A percentile compares a stretch with the other conserved stretches of the same genome.
These are phyloP conservation scores for Dipodascopsis tothii DNA, from an alignment of 805 yeast species.

Conservation along the genomic window DNA sequence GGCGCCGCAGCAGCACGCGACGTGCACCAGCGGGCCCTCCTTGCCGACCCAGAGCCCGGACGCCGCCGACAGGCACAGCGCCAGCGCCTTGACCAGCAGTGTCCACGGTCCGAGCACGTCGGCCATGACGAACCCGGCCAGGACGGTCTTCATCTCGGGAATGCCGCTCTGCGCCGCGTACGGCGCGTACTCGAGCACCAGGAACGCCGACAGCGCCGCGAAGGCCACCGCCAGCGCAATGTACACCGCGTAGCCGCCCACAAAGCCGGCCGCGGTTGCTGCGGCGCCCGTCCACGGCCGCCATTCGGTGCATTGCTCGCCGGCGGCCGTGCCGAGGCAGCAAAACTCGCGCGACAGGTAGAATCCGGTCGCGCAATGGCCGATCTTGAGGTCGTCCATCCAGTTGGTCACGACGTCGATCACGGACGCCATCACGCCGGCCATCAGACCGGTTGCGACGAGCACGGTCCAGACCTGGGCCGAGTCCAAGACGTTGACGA, in stretches of 20 bases:
- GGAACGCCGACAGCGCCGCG: slow-evolving; percentile 35
- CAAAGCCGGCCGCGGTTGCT: slow-evolving; percentile 29
- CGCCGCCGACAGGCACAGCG: slow-evolving; percentile 59
- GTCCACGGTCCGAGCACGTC: slow-evolving; percentile 47
- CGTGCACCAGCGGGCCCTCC: slow-evolving; percentile 82
- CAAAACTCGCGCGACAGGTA: slow-evolving; percentile 64
- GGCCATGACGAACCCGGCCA: slow-evolving; percentile 55
- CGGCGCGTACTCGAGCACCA: slow-evolving; percentile 31
- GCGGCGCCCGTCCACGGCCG: slow-evolving; percentile 31
- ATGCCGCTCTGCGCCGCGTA: slow-evolving; percentile 55
- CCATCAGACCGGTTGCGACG: slow-evolving; percentile 58
- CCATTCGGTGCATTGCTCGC: slow-evolving; percentile 36
- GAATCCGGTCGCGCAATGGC: slow-evolving; percentile 60
- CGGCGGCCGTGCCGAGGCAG: slow-evolving; percentile 51
- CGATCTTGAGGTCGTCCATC: slow-evolving; percentile 64
- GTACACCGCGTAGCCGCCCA: slow-evolving; percentile 35
- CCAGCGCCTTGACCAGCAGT: slow-evolving; percentile 48
- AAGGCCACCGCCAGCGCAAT: slow-evolving; percentile 34
- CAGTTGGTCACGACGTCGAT: slow-evolving; percentile 75
- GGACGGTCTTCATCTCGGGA: slow-evolving; percentile 60
- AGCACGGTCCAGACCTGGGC: slow-evolving; percentile 60
- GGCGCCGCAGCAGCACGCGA: slow-evolving; percentile 54
- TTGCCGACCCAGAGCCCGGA: slow-evolving; percentile 78
- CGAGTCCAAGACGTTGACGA: no score
- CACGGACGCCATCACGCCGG: slow-evolving; percentile 73